phyloP scores from a whole-genome alignment of 2,329 filamentous ascomycete species.

The Madurella mycetomatis region DNA sequence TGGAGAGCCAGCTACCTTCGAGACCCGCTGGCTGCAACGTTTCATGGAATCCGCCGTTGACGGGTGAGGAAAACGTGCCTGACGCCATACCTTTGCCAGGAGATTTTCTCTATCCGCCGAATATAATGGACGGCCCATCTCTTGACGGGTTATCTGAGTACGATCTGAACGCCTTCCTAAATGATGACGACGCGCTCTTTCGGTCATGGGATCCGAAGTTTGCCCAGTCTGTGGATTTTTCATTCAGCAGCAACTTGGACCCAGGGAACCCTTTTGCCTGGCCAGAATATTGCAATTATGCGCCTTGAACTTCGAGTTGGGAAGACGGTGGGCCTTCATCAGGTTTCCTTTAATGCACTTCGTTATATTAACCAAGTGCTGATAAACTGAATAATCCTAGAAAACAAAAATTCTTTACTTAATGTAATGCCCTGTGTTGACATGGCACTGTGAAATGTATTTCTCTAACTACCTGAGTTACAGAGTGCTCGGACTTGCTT shows the following conservation, averaged over 20 bases:
- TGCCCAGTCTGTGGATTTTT: conserved; percentile 21
- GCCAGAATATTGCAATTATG: conserved; percentile 17
- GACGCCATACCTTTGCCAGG: conserved; percentile 9
- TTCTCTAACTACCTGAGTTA: too few species aligned
- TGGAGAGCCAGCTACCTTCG: background rate
- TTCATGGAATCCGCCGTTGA: background rate
- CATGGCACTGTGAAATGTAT: too few species aligned
- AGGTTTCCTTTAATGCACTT: too few species aligned
- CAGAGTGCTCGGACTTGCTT: too few species aligned
- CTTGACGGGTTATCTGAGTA: background rate
- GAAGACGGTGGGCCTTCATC: too few species aligned
- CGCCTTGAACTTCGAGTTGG: background rate
- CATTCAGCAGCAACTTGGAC: conserved; percentile 23
- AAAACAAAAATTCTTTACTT: too few species aligned
- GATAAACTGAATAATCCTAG: too few species aligned
- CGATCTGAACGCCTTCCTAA: conserved; percentile 4
- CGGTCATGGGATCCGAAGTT: conserved; percentile 20
- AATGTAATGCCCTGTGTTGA: too few species aligned
- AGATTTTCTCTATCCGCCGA: background rate
- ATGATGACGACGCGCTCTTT: conserved; percentile 19
- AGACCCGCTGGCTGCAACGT: background rate
- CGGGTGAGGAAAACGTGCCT: background rate
- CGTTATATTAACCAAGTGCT: too few species aligned
- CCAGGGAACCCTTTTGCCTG: conserved; percentile 22
- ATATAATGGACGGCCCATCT: background rate